phyloP scores from a whole-genome alignment of 2,329 filamentous ascomycete genomes.

The Ascochyta koolunga region DNA sequence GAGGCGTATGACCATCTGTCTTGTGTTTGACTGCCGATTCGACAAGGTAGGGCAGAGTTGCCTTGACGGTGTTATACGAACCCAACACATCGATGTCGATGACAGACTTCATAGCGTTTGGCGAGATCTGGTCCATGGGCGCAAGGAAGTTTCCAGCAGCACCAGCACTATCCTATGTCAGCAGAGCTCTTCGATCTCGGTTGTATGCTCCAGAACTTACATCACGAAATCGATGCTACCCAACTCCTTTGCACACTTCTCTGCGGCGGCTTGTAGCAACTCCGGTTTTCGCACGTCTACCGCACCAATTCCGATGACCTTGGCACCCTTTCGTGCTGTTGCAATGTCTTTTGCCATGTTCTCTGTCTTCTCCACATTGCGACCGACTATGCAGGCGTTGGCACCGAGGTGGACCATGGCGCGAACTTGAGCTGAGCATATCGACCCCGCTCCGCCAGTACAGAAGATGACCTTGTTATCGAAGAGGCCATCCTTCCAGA shows the following conservation, averaged over 20 bases:
- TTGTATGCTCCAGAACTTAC: conserved; percentile 55
- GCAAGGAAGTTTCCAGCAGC: conserved; percentile 96
- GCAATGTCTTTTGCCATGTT: conserved; percentile 80
- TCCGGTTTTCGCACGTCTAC: conserved; percentile 72
- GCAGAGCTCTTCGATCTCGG: background rate
- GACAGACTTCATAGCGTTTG: conserved; percentile 93
- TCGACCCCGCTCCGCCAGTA: conserved; percentile 90
- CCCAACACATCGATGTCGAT: conserved; percentile 96
- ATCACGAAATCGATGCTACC: conserved; percentile 92
- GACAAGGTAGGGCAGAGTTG: conserved; percentile 80
- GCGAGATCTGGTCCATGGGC: conserved; percentile 77
- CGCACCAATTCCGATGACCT: conserved; percentile 82
- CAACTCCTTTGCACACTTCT: conserved; percentile 79
- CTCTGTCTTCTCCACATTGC: conserved; percentile 88
- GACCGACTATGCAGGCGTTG: conserved; percentile 91
- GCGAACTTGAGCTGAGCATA: conserved; percentile 92
- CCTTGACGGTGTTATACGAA: conserved; percentile 93
- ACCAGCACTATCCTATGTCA: conserved; percentile 68
- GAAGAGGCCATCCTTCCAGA: conserved; percentile 89
- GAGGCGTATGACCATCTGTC: conserved; percentile 61
- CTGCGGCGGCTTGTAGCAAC: conserved; percentile 73
- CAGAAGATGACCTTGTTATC: conserved; percentile 91
- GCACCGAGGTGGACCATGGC: conserved; percentile 90
- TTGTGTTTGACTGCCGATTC: conserved; percentile 71
- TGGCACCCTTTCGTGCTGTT: conserved; percentile 75